Evolutionary conservation across 305 asterid genomes (phyloP), one percentile per base, ranked within the genome.

Genomic region (Petunia hybrid): DNA sequence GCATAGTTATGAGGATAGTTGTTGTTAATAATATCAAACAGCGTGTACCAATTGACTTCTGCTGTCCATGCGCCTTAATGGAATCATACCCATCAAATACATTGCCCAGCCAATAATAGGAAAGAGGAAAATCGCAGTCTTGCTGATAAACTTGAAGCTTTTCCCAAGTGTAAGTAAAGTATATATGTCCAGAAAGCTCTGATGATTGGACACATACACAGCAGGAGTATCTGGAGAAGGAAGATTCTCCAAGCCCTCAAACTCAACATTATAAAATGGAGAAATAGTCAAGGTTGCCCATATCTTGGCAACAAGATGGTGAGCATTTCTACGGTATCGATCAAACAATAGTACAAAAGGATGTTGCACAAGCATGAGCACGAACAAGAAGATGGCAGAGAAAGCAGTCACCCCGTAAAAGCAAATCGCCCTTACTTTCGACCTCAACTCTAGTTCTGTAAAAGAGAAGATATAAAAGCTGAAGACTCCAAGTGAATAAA

Each of bases 41-140:
- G 85, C 83, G 82, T 22, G 53, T 88, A 96, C 98, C 92, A 94
- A 76, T 85, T 94, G 99, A 83, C 99, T 96, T 86, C 94, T 88
- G 91, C 90, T 93, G 90, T 96, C 99, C 92, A 91, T 86, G 89
- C 99, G 98, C 94, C 91, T 96, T 82, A 96, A 85, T n/a, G 99
- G 98, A 84, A 96, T 93, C 48, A 85, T 90, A 42, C 99, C 99
- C 81, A 94, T 83, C 83, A 94, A 82, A 89, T 90, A 94, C 99
- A 96, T 93, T 81, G 97, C 98, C 99, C 99, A 96, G 69, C 99
- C 98, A 59, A 96, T 87, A 86, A 96, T 89, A 31, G 99, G 99
- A 87, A 86, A 90, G 57, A 94, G 92, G 87, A 96, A 96, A 82
- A 96, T 85, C 4, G 98, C 86, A 43, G 98, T 96, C 90, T 96